Evolutionary conservation across 805 yeast species (phyloP).

Genomic region (Pichia occidentalis): DNA sequence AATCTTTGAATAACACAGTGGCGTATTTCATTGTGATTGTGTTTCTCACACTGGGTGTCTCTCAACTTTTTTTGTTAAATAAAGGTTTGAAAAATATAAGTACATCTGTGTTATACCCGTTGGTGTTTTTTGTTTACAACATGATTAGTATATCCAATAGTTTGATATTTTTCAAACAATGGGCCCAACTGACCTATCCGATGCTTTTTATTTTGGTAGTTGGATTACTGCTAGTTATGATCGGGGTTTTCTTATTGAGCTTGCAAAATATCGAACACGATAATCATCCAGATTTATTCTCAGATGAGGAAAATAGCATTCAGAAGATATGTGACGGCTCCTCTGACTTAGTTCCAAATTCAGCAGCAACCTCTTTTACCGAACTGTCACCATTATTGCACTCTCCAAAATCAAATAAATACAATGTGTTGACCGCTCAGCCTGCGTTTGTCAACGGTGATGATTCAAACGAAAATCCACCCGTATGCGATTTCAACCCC

Average conservation of each 20-base stretch:
- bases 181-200: slow-evolving; percentile 30
- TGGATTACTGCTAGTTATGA: slow-evolving; percentile 46
- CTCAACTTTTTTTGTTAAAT: slow-evolving; percentile 69
- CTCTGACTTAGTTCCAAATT: too few species aligned
- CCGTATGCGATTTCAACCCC: too few species aligned
- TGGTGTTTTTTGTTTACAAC: slow-evolving; percentile 80
- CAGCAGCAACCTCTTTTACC: too few species aligned
- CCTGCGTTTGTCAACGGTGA: too few species aligned
- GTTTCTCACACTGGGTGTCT: slow-evolving; percentile 58
- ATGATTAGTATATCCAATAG: slow-evolving; percentile 62
- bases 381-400: too few species aligned
- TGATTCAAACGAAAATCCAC: too few species aligned
- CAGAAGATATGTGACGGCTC: too few species aligned
- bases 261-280: slow-evolving; percentile 39
- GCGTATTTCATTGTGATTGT: slow-evolving; percentile 46
- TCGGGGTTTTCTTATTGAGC: slow-evolving; percentile 66
- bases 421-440: too few species aligned
- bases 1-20: slow-evolving; percentile 32
- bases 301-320: too few species aligned
- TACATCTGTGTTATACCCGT: slow-evolving; percentile 75
- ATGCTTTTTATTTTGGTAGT: slow-evolving; percentile 35
- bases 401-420: too few species aligned
- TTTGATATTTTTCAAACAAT: slow-evolving; percentile 50
- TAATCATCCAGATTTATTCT: too few species aligned
- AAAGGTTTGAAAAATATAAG: slow-evolving; percentile 63